Percentiles rank a stretch among this genome's conserved stretches.
Conservation (phyloP, 805 yeast genomes). For the Helenozyma baotianmanensis region DNA sequence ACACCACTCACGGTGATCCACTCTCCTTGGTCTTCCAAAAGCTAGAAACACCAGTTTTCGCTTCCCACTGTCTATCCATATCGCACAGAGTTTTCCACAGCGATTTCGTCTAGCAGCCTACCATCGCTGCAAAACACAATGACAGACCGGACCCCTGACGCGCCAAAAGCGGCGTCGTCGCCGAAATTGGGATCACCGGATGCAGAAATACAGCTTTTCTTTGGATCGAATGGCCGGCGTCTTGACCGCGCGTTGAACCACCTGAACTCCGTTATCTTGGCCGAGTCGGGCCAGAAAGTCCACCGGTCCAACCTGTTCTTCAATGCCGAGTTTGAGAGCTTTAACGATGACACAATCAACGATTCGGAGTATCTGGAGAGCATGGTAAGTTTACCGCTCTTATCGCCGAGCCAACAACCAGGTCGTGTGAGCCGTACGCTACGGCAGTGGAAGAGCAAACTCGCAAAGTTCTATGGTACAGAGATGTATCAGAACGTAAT, state of each 20-base stretch:
- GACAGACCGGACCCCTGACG: too few relatives aligned
- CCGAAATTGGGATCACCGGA: too few relatives aligned
- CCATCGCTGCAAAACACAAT: too few relatives aligned
- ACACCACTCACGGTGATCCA: too few relatives aligned
- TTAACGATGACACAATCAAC: slow-evolving; percentile 13
- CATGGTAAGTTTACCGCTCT: background rate
- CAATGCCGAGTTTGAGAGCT: slow-evolving; percentile 21
- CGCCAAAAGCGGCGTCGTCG: too few relatives aligned
- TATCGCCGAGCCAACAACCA: background rate
- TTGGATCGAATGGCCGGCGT: background rate
- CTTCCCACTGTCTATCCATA: too few relatives aligned
- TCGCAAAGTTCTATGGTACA: too few relatives aligned
- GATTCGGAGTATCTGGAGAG: slow-evolving; percentile 13
- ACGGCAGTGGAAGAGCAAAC: background rate
- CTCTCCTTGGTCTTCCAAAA: too few relatives aligned
- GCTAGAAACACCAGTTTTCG: too few relatives aligned
- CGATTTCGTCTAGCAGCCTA: too few relatives aligned
- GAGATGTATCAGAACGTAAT: slow-evolving; percentile 32
- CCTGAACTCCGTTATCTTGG: slow-evolving; percentile 34
- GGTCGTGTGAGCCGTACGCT: background rate
- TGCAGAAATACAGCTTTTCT: too few relatives aligned
- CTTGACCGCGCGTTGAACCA: slow-evolving; percentile 7
- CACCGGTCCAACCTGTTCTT: slow-evolving; percentile 29
- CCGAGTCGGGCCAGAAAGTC: slow-evolving; percentile 36
- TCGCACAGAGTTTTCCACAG: too few relatives aligned